Evolutionary conservation across 345 rosid species (phyloP).

Genomic region (Schrenkiella parvula): DNA sequence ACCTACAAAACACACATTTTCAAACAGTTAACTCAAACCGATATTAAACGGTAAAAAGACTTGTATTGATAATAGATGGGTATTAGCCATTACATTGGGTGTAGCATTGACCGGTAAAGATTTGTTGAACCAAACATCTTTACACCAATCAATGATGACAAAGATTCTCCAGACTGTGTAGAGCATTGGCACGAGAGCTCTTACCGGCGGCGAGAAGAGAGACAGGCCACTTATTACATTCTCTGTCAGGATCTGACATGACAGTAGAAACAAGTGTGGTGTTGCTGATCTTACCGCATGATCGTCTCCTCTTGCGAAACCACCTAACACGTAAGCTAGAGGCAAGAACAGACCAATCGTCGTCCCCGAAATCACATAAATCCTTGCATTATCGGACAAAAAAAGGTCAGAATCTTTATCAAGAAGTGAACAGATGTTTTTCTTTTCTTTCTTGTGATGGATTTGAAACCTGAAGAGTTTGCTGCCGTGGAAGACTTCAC

Average conservation of each 20-base stretch:
- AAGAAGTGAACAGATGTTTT: not conserved
- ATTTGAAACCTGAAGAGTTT: constrained; percentile 41
- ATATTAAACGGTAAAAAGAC: not conserved
- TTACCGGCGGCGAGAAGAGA: constrained; percentile 75
- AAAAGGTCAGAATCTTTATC: not conserved
- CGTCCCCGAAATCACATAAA: constrained; percentile 66
- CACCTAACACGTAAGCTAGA: constrained; percentile 79
- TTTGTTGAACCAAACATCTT: constrained; percentile 67
- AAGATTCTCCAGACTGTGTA: constrained; percentile 76
- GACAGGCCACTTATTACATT: constrained; percentile 68
- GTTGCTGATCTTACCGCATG: constrained; percentile 73
- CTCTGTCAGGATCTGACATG: constrained; percentile 86
- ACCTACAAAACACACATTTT: constrained; percentile 40
- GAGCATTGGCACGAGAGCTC: constrained; percentile 74
- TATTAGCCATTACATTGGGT: constrained; percentile 38
- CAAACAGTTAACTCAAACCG: constrained; percentile 9
- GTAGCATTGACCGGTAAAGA: constrained; percentile 48
- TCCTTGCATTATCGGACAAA: constrained; percentile 1
- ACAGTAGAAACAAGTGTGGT: constrained; percentile 76
- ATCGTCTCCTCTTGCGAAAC: constrained; percentile 86
- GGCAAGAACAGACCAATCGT: constrained; percentile 77
- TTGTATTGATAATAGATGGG: not conserved
- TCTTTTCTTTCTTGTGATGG: not conserved
- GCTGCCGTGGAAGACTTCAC: constrained; percentile 61
- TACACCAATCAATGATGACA: constrained; percentile 63